These are phyloP conservation scores for Pseudophaeomoniella oleicola DNA, from an alignment of 2,329 filamentous ascomycete species.

Conservation along the genomic window DNA sequence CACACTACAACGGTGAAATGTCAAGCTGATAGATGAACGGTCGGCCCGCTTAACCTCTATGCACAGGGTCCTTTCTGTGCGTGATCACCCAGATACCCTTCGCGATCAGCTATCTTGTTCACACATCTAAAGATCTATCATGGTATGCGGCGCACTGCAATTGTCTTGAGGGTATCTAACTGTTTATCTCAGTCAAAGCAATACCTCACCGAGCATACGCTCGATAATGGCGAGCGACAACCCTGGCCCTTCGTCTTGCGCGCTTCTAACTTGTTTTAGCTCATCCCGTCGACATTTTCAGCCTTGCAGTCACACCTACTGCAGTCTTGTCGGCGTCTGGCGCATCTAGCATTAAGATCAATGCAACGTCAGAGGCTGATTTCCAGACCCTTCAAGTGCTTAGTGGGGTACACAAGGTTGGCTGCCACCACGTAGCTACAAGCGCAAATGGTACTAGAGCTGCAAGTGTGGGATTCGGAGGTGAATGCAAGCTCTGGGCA, in stretches of 20 bases:
- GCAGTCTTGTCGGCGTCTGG: conserved; percentile 74
- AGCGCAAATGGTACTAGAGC: conserved; percentile 54
- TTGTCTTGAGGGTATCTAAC: too few relatives aligned
- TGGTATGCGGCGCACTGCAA: not conserved
- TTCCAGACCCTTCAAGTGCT: conserved; percentile 72
- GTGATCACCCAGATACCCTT: too few relatives aligned
- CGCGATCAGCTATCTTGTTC: too few relatives aligned
- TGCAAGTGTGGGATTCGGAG: conserved; percentile 77
- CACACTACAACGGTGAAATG: too few relatives aligned
- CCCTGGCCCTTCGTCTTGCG: too few relatives aligned
- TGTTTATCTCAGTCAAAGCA: conserved; percentile 99
- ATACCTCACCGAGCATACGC: conserved; percentile 84
- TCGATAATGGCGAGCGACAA: conserved; percentile 57
- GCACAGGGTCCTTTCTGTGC: too few relatives aligned
- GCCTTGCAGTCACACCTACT: conserved; percentile 58
- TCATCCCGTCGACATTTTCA: conserved; percentile 73
- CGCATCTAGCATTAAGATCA: conserved; percentile 64
- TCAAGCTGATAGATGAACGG: too few relatives aligned
- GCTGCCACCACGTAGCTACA: conserved; percentile 78
- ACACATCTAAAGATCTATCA: too few relatives aligned
- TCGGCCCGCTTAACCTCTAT: too few relatives aligned
- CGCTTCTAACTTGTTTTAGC: conserved; percentile 39
- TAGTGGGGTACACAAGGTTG: conserved; percentile 65
- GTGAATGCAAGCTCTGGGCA: conserved; percentile 74
- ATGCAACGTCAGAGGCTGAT: conserved; percentile 56